A percentile compares a stretch with the other conserved stretches of the same genome.
These are phyloP conservation scores for Endotrypanum monterogeii DNA, from an alignment of 208 protist species.

Conservation along the genomic window DNA sequence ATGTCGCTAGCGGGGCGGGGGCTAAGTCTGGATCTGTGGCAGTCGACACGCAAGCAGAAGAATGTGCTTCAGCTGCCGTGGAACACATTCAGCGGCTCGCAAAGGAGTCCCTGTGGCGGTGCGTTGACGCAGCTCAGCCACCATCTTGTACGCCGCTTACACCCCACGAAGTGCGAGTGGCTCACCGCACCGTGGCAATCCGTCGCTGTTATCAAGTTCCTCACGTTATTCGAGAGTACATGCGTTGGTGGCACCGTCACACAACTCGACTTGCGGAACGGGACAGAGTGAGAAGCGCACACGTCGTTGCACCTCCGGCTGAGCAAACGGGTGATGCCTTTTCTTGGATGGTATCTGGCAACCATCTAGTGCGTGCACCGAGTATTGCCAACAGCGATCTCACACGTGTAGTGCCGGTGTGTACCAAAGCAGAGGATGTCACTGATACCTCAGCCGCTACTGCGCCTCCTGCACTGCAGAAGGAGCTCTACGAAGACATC, in stretches of 20 bases:
- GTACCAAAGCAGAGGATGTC: neutral
- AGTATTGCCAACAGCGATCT: conserved; percentile 2
- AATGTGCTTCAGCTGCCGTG: neutral
- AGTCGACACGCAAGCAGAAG: neutral
- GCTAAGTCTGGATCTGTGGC: neutral
- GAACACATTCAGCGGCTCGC: conserved; percentile 21
- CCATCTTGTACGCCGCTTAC: neutral
- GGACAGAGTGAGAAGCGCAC: neutral
- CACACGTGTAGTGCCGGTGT: conserved; percentile 1
- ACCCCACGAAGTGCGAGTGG: neutral
- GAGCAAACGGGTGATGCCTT: neutral
- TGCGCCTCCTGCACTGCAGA: neutral
- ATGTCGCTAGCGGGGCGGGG: neutral
- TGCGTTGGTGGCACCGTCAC: conserved; percentile 19
- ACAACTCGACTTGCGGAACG: neutral
- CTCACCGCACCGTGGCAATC: neutral
- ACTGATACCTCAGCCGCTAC: neutral
- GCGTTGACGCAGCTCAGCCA: neutral
- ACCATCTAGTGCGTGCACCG: conserved; percentile 26
- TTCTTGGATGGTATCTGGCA: conserved; percentile 24
- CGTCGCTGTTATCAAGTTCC: conserved; percentile 25
- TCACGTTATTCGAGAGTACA: conserved; percentile 26
- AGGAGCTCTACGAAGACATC: conserved; percentile 1
- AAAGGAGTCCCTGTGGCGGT: conserved; percentile 17
- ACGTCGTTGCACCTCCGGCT: neutral